These are phyloP conservation scores for Chondrostereum purpureum DNA, from an alignment of 1,284 basidiomycete genomes.

Conservation along the genomic window DNA sequence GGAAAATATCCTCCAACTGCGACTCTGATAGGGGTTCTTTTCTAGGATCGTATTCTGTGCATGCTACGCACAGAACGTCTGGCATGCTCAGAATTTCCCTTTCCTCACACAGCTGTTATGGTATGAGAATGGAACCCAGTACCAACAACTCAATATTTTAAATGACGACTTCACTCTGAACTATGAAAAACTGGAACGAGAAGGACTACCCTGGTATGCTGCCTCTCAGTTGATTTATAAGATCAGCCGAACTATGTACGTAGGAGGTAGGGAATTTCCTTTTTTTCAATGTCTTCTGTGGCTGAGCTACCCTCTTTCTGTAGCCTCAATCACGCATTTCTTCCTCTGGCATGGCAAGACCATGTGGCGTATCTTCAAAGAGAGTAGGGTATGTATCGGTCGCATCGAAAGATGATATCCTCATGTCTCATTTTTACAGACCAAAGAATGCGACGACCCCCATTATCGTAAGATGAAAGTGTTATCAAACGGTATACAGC, in stretches of 20 bases:
- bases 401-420: background rate
- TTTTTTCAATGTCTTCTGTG: background rate
- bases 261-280: constrained; percentile 16
- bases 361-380: background rate
- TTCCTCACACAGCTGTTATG: constrained; percentile 29
- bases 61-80: constrained; percentile 11
- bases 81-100: constrained; percentile 22
- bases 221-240: constrained; percentile 23
- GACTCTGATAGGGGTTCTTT: background rate
- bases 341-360: constrained; percentile 26
- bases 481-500: too few species aligned
- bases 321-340: constrained; percentile 32
- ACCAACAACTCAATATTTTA: constrained; percentile 22
- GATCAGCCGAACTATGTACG: constrained; percentile 23
- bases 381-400: background rate
- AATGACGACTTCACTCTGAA: constrained; percentile 25
- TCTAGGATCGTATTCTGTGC: constrained; percentile 16
- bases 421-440: background rate
- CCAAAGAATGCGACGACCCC: background rate
- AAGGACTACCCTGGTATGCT: constrained; percentile 25
- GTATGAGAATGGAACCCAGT: constrained; percentile 26
- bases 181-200: constrained; percentile 16
- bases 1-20: background rate
- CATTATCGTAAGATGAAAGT: background rate
- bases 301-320: background rate